Evolutionary conservation across 1,284 basidiomycete genomes (phyloP).

Genomic region (Polyporus tsugae): DNA sequence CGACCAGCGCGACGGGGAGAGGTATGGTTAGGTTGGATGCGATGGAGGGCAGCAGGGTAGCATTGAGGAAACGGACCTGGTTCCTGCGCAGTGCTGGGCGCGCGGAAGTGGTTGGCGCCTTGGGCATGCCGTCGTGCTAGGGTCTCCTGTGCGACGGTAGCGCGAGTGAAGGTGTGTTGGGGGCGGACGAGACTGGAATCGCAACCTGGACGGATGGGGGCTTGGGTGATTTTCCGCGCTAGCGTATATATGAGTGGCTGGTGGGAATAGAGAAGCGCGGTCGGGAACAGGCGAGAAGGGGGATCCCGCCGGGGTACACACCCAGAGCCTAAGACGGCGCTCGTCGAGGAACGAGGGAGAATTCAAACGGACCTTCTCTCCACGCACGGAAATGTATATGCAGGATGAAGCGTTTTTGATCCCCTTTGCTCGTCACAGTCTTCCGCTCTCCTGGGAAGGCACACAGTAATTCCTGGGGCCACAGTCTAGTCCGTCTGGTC

Average conservation of each 20-base stretch:
- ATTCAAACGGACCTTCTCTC: background rate
- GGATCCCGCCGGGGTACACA: constrained; percentile 26
- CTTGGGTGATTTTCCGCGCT: constrained; percentile 21
- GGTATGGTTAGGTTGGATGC: constrained; percentile 18
- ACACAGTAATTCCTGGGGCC: constrained; percentile 2
- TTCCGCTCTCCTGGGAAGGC: constrained; percentile 14
- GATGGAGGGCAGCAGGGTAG: constrained; percentile 13
- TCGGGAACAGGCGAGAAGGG: constrained; percentile 29
- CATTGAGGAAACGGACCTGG: constrained; percentile 55
- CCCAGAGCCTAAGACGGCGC: constrained; percentile 19
- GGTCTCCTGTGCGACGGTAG: background rate
- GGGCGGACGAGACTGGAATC: background rate
- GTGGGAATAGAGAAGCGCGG: constrained; percentile 31
- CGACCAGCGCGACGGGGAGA: background rate
- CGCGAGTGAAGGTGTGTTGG: background rate
- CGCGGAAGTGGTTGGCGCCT: constrained; percentile 50
- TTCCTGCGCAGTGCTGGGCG: constrained; percentile 80
- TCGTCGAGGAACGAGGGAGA: constrained; percentile 3
- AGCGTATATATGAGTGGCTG: constrained; percentile 30
- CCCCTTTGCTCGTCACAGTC: constrained; percentile 9
- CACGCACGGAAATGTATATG: constrained; percentile 7
- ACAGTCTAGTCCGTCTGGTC: background rate
- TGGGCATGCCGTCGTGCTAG: constrained; percentile 63
- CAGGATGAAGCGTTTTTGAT: constrained; percentile 9
- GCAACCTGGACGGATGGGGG: constrained; percentile 21